Base-by-base conservation (phyloP, 768 basidiomycete species). In the Boletus coccyginus region DNA sequence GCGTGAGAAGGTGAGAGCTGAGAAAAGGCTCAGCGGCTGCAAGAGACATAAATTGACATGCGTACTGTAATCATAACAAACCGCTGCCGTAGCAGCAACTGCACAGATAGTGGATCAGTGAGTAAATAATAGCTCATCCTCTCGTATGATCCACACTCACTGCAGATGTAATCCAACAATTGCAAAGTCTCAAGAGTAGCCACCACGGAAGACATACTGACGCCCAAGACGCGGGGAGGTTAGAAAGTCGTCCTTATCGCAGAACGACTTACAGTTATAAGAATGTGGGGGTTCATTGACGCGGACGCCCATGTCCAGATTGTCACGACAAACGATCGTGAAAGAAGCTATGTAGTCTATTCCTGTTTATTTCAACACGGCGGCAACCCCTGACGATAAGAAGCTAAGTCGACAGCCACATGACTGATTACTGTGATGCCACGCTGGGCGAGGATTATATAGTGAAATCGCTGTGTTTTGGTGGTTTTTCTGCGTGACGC, bases 11-110 rank as follows among this genome's bases (percentile, higher is more conserved):
- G 46, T 61, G 24, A 61, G 53, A 32, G 17, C 60, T 61, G 24
- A 49, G n/a, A 35, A 40, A 38, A 33, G 17, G 5, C 2, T 60
- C 0, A 51, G 16, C n/a, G 11, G 13, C 19, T 16, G 52, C 24
- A 5, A 4, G 27, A 39, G 7, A n/a, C 3, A 21, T 16, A 21
- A 31, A 42, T n/a, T 17, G 3, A 38, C 4, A 13, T 27, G 27
- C 52, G 1, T 35, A 60, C 59, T 21, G 17, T 61, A 59, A 19
- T 61, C 60, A 44, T 59, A 61, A 45, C 7, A 55, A 45, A 59
- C 57, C 7, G 6, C 46, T 27, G 46, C 10, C 5, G 19, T 13
- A 2, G 44, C 36, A 7, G 57, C 57, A 24, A 55, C 60, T 61
- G 29, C 14, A 29, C 2, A 40, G n/a, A 52, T 45, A 21, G 10